Base-by-base conservation (phyloP, 768 basidiomycete species). In the Leccinum broughii region DNA sequence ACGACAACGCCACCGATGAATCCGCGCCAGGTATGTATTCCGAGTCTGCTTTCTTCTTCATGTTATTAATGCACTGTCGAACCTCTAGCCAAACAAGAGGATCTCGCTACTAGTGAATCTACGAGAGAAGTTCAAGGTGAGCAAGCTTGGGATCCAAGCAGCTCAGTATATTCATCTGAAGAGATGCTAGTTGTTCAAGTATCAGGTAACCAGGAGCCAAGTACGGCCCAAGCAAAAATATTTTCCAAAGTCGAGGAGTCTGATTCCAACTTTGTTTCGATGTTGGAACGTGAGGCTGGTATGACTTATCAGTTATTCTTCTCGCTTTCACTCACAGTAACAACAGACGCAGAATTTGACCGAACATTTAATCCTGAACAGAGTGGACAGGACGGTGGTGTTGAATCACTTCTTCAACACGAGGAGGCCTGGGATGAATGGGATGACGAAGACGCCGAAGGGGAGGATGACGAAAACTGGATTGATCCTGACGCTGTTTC, bases 401-500 rank as follows among this genome's bases (percentile, higher is more conserved):
- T 64, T 51, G 71, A 65, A 59, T 57, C 52, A 24, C 14, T 57
- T 14, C 62, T 63, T 22, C 64, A 53, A 28, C 59, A 64, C 17
- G 63, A 67, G 2, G 60, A 61, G 22, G 57, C 56, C 1, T 75
- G 72, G 74, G 72, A 74, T 28, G 69, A 72, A 28, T 75, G 73
- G 64, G 62, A 68, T 41, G 69, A 75, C 30, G 65, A 71, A 14
- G 78, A 78, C 51, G 81, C 75, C n/a, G 83, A 82, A 58, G 81
- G 76, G 39, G 84, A 81, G 32, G 70, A 72, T 13, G 77, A 80
- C 24, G 72, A 71, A 41, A 71, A 70, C 20, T 84, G 81, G 81
- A 77, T 76, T 54, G 78, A 81, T 51, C 76, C 78, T 28, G 82
- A 82, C 30, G 76, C 79, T 14, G 72, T 71, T 8, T 84, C 82